phyloP scores from a whole-genome alignment of 2,329 filamentous ascomycete genomes.

The Colletotrichum tofieldiae region DNA sequence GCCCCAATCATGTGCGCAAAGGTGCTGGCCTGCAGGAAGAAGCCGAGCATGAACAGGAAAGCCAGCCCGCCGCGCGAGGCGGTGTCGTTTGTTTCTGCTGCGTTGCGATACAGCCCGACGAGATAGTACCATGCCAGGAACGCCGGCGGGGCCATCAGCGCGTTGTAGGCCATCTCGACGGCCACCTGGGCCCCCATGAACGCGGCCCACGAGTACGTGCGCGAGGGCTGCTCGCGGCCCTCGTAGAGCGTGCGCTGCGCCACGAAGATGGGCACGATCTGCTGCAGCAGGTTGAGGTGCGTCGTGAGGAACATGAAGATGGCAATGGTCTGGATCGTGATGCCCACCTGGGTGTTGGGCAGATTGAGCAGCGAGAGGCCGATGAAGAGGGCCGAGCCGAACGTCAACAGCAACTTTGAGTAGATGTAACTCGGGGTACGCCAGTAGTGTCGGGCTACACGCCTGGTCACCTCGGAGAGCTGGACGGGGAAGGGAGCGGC shows the following conservation, averaged over 20 bases:
- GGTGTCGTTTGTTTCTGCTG: slow-evolving; percentile 64
- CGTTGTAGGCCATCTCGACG: slow-evolving; percentile 79
- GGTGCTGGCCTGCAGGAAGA: slow-evolving; percentile 77
- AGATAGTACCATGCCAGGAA: slow-evolving; percentile 80
- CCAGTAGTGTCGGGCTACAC: slow-evolving; percentile 86
- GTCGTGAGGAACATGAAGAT: slow-evolving; percentile 83
- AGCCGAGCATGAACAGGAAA: slow-evolving; percentile 74
- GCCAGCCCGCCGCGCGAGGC: slow-evolving; percentile 70
- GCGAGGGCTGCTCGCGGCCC: slow-evolving; percentile 75
- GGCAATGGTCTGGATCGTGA: slow-evolving; percentile 80
- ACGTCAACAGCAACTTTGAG: slow-evolving; percentile 74
- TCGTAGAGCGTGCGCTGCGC: slow-evolving; percentile 77
- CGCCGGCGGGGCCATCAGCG: slow-evolving; percentile 71
- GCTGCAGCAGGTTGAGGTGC: slow-evolving; percentile 76
- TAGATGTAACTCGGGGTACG: slow-evolving; percentile 83
- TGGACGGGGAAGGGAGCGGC: slow-evolving; percentile 77
- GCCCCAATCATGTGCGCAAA: slow-evolving; percentile 78
- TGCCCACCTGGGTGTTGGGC: slow-evolving; percentile 72
- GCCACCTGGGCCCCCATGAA: slow-evolving; percentile 77
- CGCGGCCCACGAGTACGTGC: slow-evolving; percentile 76
- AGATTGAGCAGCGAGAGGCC: slow-evolving; percentile 78
- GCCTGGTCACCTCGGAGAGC: slow-evolving; percentile 70
- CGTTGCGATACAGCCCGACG: slow-evolving; percentile 74
- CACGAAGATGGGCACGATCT: slow-evolving; percentile 78
- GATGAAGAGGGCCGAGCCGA: slow-evolving; percentile 68